Base-by-base conservation (phyloP, 208 protist species). In the Crithidia bombi region DNA sequence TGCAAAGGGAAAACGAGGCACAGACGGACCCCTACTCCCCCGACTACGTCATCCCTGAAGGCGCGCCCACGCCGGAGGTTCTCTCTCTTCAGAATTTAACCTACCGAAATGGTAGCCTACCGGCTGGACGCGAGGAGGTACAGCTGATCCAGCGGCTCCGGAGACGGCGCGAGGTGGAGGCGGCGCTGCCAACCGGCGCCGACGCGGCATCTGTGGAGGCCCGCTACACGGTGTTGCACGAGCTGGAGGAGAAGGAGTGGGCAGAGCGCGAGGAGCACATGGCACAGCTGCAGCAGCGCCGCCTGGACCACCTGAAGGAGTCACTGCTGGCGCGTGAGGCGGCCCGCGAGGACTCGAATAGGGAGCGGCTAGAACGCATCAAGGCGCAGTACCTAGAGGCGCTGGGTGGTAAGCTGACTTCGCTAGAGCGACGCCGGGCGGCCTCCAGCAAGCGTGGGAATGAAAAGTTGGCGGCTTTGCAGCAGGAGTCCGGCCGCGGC, bases 11-110 rank as follows among this genome's bases (percentile, higher is more conserved):
- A 51, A 95, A 91, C 68, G 93, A 97, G 23, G 76, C 79, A 6
- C 93, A 97, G 85, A 97, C 93, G n/a, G 71, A 89, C 50, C 93
- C 93, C 7, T 97, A 95, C 79, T 87, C 93, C 9, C 93, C 93
- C 0, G 86, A 88, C 54, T 97, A 94, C 78, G 82, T 69, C 73
- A 93, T 95, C 43, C 81, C 82, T 0, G 86, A 92, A 11, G 78
- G 74, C 0, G 78, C 85, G 15, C 71, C 87, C 7, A 69, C 87
- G 47, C 91, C 87, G 26, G 82, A 95, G 69, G 83, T 96, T 14
- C 73, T 96, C 26, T 76, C 76, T 0, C 69, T 97, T 25, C 67
- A 84, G 55, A 71, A 80, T 36, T 78, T 97, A 17, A 88, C 75
- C 33, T 88, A 85, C 58, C 75, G 77, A 50, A 77, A 86, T 44